Evolutionary conservation across 495 filamentous ascomycete genomes (phyloP).

Genomic region (Aspergillus haitiensis): DNA sequence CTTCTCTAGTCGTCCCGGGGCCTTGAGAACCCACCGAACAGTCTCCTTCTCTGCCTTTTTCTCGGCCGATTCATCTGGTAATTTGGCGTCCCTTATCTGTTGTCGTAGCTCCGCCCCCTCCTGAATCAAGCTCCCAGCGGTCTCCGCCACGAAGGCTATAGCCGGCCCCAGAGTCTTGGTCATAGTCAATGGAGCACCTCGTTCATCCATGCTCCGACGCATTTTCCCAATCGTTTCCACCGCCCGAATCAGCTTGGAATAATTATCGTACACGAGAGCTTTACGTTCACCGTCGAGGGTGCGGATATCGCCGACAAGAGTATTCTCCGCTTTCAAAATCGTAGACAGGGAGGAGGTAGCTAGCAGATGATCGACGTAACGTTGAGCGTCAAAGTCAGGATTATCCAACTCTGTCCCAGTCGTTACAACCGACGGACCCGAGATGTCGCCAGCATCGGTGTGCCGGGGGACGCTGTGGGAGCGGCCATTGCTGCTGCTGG

Average conservation of each 20-base stretch:
- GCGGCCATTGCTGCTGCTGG: slow-evolving; percentile 20
- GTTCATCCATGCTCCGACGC: slow-evolving; percentile 51
- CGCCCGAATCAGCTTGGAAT: slow-evolving; percentile 89
- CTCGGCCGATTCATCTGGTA: slow-evolving; percentile 32
- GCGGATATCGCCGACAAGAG: slow-evolving; percentile 67
- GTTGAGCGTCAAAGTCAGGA: slow-evolving; percentile 47
- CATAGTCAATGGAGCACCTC: slow-evolving; percentile 49
- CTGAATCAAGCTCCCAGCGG: slow-evolving; percentile 66
- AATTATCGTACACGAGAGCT: slow-evolving; percentile 97
- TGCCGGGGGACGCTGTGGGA: slow-evolving; percentile 43
- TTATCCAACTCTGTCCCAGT: slow-evolving; percentile 50
- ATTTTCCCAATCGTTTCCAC: slow-evolving; percentile 89
- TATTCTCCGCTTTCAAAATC: slow-evolving; percentile 62
- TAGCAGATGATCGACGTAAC: slow-evolving; percentile 47
- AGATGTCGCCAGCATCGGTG: slow-evolving; percentile 41
- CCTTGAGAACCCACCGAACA: slow-evolving; percentile 69
- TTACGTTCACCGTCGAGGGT: slow-evolving; percentile 94
- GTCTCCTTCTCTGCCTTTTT: slow-evolving; percentile 61
- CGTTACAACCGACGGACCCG: slow-evolving; percentile 32
- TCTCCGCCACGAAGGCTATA: slow-evolving; percentile 78
- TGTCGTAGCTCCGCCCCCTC: slow-evolving; percentile 43
- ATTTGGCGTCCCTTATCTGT: slow-evolving; percentile 38
- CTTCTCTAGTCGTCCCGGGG: slow-evolving; percentile 51
- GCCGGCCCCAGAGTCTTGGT: slow-evolving; percentile 69
- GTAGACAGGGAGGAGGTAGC: slow-evolving; percentile 59